Percentiles rank a stretch among this genome's conserved stretches.
Conservation (phyloP, 2,329 filamentous ascomycete genomes). For the Colletotrichum sp. region DNA sequence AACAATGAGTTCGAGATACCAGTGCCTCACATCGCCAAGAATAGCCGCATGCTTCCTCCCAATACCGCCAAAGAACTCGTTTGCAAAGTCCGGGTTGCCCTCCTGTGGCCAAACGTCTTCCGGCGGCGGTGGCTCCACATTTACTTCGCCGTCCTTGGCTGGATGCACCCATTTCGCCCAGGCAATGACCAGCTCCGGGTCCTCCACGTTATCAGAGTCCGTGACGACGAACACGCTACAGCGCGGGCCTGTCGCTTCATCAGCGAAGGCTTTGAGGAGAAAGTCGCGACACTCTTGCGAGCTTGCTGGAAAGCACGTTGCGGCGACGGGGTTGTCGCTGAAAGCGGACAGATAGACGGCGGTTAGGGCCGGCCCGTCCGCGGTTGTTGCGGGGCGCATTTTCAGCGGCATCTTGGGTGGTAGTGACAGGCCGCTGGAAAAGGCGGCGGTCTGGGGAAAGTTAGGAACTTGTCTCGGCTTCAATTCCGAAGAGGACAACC, state of each 20-base stretch:
- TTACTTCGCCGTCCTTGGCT: conserved; percentile 22
- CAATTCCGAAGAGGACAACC: background rate
- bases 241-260: conserved; percentile 44
- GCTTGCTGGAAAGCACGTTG: conserved; percentile 39
- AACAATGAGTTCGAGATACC: conserved; percentile 53
- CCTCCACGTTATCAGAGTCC: conserved; percentile 27
- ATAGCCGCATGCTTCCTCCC: conserved; percentile 36
- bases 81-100: conserved; percentile 38
- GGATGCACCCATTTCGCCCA: conserved; percentile 54
- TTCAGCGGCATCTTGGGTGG: conserved; percentile 25
- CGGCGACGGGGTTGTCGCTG: conserved; percentile 37
- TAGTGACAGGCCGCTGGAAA: background rate
- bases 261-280: conserved; percentile 36
- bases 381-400: conserved; percentile 42
- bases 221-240: conserved; percentile 44
- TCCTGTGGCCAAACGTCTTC: conserved; percentile 42
- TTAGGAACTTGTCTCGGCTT: background rate
- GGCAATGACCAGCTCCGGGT: conserved; percentile 37
- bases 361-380: conserved; percentile 45
- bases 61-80: conserved; percentile 44
- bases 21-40: conserved; percentile 49
- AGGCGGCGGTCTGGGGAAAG: background rate
- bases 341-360: conserved; percentile 53
- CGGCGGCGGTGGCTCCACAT: conserved; percentile 24
- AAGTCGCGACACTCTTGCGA: conserved; percentile 30